Conservation (phyloP, 805 yeast species). For the Groenewaldozyma tartarivorans region DNA sequence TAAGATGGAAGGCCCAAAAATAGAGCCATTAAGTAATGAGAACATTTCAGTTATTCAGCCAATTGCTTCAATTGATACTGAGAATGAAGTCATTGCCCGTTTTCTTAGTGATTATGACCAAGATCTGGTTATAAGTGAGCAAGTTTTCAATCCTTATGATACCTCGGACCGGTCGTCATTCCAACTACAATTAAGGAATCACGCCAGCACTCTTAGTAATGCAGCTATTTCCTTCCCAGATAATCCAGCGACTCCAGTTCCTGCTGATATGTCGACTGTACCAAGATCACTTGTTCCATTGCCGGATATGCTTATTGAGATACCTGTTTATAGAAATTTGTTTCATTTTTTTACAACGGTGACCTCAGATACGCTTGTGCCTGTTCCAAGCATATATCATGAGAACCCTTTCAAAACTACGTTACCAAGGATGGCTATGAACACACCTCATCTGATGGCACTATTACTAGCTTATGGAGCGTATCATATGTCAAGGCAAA, state of each 20-base stretch:
- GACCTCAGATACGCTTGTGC: constrained; percentile 54
- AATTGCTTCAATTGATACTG: too few relatives aligned
- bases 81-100: neutral
- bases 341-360: constrained; percentile 55
- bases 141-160: constrained; percentile 6
- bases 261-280: constrained; percentile 6
- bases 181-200: constrained; percentile 2
- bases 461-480: constrained; percentile 45
- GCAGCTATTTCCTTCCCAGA: constrained; percentile 1
- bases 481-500: constrained; percentile 26
- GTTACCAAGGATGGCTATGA: constrained; percentile 60
- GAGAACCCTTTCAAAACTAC: constrained; percentile 59
- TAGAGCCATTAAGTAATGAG: too few relatives aligned
- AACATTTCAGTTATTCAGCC: too few relatives aligned
- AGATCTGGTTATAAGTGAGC: constrained; percentile 11
- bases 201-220: constrained; percentile 4
- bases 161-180: neutral
- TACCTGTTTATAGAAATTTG: constrained; percentile 50
- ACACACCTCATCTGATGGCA: constrained; percentile 45
- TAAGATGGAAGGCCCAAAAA: too few relatives aligned
- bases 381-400: constrained; percentile 48
- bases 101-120: constrained; percentile 5
- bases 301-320: constrained; percentile 51
- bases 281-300: constrained; percentile 36
- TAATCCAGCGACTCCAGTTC: too few relatives aligned